Conservation (phyloP, 1,284 basidiomycete genomes). For the Sporisorium graminicola region DNA sequence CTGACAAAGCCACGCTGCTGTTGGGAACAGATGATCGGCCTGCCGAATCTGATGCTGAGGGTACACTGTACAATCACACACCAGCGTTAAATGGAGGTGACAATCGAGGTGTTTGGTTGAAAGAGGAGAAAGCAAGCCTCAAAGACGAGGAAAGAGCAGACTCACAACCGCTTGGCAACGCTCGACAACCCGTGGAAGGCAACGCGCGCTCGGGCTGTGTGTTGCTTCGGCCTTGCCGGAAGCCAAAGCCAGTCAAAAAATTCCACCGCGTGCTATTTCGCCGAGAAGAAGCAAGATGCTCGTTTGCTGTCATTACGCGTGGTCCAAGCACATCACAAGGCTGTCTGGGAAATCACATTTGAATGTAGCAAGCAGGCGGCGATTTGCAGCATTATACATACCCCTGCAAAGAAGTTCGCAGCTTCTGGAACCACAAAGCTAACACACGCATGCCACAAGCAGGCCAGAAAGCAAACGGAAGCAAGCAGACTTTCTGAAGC, state of each 20-base stretch:
- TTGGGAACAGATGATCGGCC: slow-evolving; percentile 8
- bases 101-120: background rate
- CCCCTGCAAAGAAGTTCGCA: background rate
- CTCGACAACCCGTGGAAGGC: background rate
- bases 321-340: slow-evolving; percentile 7
- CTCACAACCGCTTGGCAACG: background rate
- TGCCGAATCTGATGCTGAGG: slow-evolving; percentile 16
- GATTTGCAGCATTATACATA: background rate
- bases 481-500: too few species aligned
- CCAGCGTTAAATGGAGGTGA: background rate
- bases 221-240: background rate
- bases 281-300: background rate
- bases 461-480: too few species aligned
- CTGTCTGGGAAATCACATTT: background rate
- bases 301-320: background rate
- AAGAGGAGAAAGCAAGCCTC: background rate
- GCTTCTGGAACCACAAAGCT: background rate
- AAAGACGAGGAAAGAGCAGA: background rate
- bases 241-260: background rate
- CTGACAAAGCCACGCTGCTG: too few species aligned
- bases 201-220: background rate
- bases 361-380: background rate
- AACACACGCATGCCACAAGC: background rate
- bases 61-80: slow-evolving; percentile 2
- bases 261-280: slow-evolving; percentile 3